Percentiles rank a stretch among this genome's conserved stretches.
phyloP scores from a whole-genome alignment of 148 eudicot species.

The Rhododendron kiyosumense region DNA sequence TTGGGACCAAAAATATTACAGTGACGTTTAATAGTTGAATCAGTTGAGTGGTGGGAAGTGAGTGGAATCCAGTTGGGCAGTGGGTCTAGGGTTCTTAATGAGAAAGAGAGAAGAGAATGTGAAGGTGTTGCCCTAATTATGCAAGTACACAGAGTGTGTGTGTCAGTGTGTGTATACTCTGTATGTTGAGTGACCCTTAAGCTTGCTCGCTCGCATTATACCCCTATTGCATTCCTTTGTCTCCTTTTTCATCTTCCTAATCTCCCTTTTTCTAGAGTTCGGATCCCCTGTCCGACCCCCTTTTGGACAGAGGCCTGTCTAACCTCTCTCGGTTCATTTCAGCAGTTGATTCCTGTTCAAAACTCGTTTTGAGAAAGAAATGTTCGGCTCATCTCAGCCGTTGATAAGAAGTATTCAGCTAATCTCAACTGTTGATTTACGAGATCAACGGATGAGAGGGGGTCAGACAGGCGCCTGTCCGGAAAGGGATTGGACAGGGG shows the following conservation, averaged over 20 bases:
- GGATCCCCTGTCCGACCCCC: too few relatives aligned
- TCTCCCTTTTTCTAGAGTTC: neutral
- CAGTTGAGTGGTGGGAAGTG: neutral
- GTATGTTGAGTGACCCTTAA: slow-evolving; percentile 7
- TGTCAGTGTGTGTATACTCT: neutral
- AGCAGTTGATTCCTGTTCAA: too few relatives aligned
- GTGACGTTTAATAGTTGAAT: neutral
- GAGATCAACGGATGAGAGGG: too few relatives aligned
- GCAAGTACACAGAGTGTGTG: neutral
- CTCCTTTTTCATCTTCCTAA: neutral
- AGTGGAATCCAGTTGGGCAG: neutral
- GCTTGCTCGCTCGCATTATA: slow-evolving; percentile 6
- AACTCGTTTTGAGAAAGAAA: too few relatives aligned
- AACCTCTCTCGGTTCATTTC: too few relatives aligned
- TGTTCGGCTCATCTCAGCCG: too few relatives aligned
- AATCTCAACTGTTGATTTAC: too few relatives aligned
- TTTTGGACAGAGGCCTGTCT: too few relatives aligned
- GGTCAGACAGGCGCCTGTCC: too few relatives aligned
- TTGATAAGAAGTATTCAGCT: too few relatives aligned
- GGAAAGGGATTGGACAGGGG: too few relatives aligned
- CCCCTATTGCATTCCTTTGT: neutral
- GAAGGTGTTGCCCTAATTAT: slow-evolving; percentile 7
- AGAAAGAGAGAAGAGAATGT: neutral
- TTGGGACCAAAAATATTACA: neutral
- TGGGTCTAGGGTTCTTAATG: slow-evolving; percentile 1